Evolutionary conservation across 2,329 filamentous ascomycete species (phyloP), one percentile per base, ranked within the genome.

Genomic region (Neobulgaria alba): DNA sequence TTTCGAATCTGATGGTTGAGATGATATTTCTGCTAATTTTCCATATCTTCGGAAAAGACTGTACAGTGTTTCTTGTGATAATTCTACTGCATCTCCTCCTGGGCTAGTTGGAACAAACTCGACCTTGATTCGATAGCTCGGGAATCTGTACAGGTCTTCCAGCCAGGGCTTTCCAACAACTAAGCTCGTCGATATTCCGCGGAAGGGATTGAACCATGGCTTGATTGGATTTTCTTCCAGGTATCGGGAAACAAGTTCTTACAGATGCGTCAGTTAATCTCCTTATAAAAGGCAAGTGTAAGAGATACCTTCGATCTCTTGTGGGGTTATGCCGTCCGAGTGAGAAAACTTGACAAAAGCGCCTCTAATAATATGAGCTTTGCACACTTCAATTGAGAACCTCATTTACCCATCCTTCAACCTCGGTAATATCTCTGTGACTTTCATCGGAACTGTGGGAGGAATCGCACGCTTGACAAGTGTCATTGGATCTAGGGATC

Each of bases 141-240:
- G 92, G 37, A 88, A 79, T 5, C 88, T 77, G 52, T 87, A 84
- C 19, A 98, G 67, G 58, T 98, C 92, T 57, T 96, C 92, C 2
- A 96, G 73, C 92, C 92, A 98, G 0, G 92, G 92, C 16, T 80
- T 77, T 8, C 92, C 92, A 41, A 77, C 71, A 2, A 98, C 92
- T 5, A 88, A 66, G 17, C 79, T 78, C 3, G 79, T 78, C 36
- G 76, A 73, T 42, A 94, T 80, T 10, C 73, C 66, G 16, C 77
- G 72, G 49, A 95, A 81, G 0, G 88, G 88, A 52, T 82, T 93
- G 67, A 92, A 95, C 85, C 89, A 94, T 2, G 90, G 89, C 46
- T 79, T 85, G 29, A 94, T 75, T 0, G 82, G 82, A 12, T 80
- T 72, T 45, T 86, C 69, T 42, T 73, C 66, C 1, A 96, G 67